These are phyloP conservation scores for Solanum rostratum DNA, from an alignment of 257 asterid species.

Conservation along the genomic window DNA sequence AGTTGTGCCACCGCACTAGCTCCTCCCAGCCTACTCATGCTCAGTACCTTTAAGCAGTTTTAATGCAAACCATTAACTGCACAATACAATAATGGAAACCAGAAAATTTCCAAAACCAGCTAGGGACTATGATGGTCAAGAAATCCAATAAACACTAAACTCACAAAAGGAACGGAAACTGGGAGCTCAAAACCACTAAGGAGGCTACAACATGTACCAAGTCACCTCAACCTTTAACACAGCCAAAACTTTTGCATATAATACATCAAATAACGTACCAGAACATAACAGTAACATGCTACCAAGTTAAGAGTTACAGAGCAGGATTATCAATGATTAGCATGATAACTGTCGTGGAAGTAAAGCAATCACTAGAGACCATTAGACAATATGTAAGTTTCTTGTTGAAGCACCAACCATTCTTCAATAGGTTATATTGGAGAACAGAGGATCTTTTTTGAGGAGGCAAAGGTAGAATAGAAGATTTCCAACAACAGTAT, in stretches of 20 bases:
- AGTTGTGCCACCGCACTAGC: constrained; percentile 92
- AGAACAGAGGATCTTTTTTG: neutral
- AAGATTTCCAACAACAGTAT: neutral
- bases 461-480: neutral
- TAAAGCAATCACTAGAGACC: neutral
- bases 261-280: neutral
- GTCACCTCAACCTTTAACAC: neutral
- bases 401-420: neutral
- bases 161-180: neutral
- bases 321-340: neutral
- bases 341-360: neutral
- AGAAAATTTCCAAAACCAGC: neutral
- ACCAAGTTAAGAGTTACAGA: neutral
- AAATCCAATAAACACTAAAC: neutral
- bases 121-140: neutral
- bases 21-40: constrained; percentile 90
- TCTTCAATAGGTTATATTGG: neutral
- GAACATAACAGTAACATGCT: neutral
- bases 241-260: neutral
- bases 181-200: neutral
- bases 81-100: neutral
- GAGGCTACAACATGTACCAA: neutral
- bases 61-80: neutral
- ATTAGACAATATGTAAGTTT: neutral
- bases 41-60: constrained; percentile 38